phyloP scores from a whole-genome alignment of 1,284 basidiomycete species.

The Heterobasidion parviporum region DNA sequence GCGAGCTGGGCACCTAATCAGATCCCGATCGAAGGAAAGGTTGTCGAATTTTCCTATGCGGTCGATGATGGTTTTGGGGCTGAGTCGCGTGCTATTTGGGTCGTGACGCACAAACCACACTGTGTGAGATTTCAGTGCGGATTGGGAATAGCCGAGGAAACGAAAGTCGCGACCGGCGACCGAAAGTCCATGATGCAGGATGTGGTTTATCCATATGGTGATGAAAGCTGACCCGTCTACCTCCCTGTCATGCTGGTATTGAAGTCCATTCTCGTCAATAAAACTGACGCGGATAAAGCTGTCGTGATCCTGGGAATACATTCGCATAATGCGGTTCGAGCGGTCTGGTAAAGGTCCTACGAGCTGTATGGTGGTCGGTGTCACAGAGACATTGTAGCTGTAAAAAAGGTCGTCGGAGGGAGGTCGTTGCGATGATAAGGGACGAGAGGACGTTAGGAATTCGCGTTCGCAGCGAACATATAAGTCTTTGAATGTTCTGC shows the following conservation, averaged over 20 bases:
- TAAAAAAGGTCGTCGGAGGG: slow-evolving; percentile 28
- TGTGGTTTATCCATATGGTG: slow-evolving; percentile 29
- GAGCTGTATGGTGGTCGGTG: slow-evolving; percentile 49
- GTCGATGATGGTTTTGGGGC: slow-evolving; percentile 39
- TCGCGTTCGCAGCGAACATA: background rate
- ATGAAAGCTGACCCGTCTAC: slow-evolving; percentile 41
- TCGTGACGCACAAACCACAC: slow-evolving; percentile 51
- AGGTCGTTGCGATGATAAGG: background rate
- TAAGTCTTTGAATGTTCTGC: background rate
- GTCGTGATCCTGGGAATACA: slow-evolving; percentile 38
- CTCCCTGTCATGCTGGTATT: slow-evolving; percentile 42
- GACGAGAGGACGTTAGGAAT: background rate
- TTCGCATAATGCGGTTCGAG: slow-evolving; percentile 56
- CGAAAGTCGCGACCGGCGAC: slow-evolving; percentile 43
- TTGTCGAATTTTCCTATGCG: slow-evolving; percentile 46
- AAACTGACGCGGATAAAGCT: slow-evolving; percentile 61
- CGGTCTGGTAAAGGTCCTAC: slow-evolving; percentile 59
- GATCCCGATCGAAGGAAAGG: slow-evolving; percentile 30
- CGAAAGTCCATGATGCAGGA: slow-evolving; percentile 35
- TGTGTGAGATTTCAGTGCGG: slow-evolving; percentile 42
- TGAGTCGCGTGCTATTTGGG: slow-evolving; percentile 20
- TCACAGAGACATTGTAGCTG: slow-evolving; percentile 46
- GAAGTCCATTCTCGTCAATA: slow-evolving; percentile 44
- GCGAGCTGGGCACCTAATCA: slow-evolving; percentile 57
- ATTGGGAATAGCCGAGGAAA: slow-evolving; percentile 52